Evolutionary conservation across 2,329 filamentous ascomycete species (phyloP).

Genomic region (Curvularia verruculosa): DNA sequence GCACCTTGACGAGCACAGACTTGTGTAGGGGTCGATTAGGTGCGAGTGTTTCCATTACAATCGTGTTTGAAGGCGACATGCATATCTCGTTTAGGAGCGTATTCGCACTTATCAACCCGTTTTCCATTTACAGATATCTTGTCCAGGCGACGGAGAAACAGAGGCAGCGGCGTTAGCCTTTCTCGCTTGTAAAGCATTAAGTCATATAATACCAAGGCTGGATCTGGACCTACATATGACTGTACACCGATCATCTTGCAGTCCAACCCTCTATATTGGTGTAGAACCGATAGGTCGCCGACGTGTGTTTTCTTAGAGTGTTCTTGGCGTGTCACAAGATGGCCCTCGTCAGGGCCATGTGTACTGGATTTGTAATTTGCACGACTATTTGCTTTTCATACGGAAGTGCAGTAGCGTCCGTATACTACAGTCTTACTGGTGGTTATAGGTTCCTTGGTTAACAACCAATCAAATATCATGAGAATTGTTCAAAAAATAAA

Average conservation of each 20-base stretch:
- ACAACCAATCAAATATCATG: background rate
- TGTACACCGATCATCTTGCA: background rate
- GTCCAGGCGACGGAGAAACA: background rate
- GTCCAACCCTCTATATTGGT: background rate
- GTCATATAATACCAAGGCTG: background rate
- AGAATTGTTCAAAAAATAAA: background rate
- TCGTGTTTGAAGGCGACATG: background rate
- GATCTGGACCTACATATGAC: background rate
- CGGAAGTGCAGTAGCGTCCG: background rate
- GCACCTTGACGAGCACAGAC: background rate
- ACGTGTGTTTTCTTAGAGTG: background rate
- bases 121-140: background rate
- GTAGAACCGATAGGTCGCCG: background rate
- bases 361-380: background rate
- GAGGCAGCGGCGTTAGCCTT: background rate
- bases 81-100: background rate
- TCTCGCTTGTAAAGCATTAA: background rate
- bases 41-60: background rate
- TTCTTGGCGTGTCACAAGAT: background rate
- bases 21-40: background rate
- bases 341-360: background rate
- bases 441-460: background rate
- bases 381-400: background rate
- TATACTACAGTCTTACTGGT: background rate
- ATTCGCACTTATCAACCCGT: background rate